Evolutionary conservation across 2,329 filamentous ascomycete species (phyloP).

Genomic region (Diaporthe capsici): DNA sequence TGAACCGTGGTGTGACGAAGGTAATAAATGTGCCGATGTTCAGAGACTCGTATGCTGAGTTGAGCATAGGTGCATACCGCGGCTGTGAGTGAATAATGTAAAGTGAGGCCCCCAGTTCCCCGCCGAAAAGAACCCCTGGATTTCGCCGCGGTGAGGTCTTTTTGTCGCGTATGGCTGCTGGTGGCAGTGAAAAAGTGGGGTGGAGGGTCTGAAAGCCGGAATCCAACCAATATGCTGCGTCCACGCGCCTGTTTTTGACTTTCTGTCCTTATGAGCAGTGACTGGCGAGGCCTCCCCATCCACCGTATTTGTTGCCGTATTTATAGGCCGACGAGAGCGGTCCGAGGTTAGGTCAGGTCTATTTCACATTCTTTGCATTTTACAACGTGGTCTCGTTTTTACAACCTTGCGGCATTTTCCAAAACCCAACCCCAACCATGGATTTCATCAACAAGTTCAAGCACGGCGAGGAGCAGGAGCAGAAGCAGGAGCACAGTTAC

Average conservation of each 20-base stretch:
- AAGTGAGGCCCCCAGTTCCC: slow-evolving; percentile 7
- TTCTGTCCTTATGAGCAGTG: slow-evolving; percentile 21
- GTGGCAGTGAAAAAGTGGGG: slow-evolving; percentile 36
- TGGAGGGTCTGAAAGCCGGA: slow-evolving; percentile 16
- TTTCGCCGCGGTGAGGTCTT: slow-evolving; percentile 26
- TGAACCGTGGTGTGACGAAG: not conserved
- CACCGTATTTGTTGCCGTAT: slow-evolving; percentile 1
- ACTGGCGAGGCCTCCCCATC: slow-evolving; percentile 34
- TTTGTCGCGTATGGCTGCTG: slow-evolving; percentile 28
- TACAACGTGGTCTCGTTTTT: not conserved
- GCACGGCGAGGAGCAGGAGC: slow-evolving; percentile 23
- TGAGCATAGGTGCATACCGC: slow-evolving; percentile 8
- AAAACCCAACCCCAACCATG: slow-evolving; percentile 3
- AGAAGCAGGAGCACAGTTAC: not conserved
- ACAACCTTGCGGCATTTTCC: not conserved
- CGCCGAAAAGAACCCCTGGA: slow-evolving; percentile 7
- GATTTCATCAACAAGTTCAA: slow-evolving; percentile 38
- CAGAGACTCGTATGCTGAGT: not conserved
- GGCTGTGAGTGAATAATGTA: slow-evolving; percentile 17
- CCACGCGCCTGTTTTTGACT: slow-evolving; percentile 30
- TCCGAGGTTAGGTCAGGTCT: not conserved
- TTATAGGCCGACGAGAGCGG: slow-evolving; percentile 4
- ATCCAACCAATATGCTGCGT: slow-evolving; percentile 30
- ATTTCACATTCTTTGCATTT: not conserved
- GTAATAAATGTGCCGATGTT: not conserved